phyloP scores from a whole-genome alignment of 257 asterid genomes.

The Paulownia fortunei region DNA sequence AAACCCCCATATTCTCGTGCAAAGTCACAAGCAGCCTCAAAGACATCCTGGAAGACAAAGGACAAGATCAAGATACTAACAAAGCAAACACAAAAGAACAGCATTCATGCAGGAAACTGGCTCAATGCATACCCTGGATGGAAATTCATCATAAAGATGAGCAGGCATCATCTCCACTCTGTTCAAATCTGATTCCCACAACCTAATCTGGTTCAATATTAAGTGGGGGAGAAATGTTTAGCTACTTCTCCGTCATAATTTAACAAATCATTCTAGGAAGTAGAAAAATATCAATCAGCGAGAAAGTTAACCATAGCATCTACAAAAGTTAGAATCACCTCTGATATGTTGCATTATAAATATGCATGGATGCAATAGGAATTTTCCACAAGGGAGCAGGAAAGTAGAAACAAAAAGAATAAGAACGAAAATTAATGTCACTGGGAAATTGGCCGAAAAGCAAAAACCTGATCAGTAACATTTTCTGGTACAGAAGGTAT shows the following conservation, averaged over 20 bases:
- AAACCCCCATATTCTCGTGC: slow-evolving; percentile 84
- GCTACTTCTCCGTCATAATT: not conserved
- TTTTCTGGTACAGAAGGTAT: slow-evolving; percentile 94
- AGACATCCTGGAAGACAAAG: slow-evolving; percentile 64
- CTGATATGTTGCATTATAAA: not conserved
- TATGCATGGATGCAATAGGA: not conserved
- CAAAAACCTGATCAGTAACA: slow-evolving; percentile 86
- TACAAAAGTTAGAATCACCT: not conserved
- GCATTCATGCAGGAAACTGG: not conserved
- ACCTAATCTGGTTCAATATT: slow-evolving; percentile 61
- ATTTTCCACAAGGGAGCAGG: not conserved
- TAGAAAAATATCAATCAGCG: not conserved
- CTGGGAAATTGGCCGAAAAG: not conserved
- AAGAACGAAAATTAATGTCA: not conserved
- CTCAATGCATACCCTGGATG: slow-evolving; percentile 65
- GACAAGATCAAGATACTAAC: not conserved
- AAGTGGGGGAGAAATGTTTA: not conserved
- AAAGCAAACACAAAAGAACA: not conserved
- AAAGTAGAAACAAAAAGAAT: not conserved
- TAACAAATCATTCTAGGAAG: not conserved
- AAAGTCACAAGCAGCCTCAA: slow-evolving; percentile 85
- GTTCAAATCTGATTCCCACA: slow-evolving; percentile 96
- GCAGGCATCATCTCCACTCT: slow-evolving; percentile 83
- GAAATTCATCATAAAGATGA: slow-evolving; percentile 78
- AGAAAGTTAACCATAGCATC: not conserved